Conservation (phyloP, 441 rosid genomes). For the Breynia disticha region DNA sequence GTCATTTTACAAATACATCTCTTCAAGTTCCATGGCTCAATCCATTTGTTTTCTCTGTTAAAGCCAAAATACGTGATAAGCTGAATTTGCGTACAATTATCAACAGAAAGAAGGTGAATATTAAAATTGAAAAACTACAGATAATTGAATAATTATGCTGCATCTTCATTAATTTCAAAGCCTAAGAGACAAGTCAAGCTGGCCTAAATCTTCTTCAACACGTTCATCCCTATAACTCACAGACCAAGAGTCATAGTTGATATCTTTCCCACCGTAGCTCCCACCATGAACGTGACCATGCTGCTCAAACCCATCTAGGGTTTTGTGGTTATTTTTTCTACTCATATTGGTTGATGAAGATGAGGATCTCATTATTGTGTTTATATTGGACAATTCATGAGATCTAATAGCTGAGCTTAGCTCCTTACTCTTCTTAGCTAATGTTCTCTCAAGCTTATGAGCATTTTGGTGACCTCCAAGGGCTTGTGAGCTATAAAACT, state of each 20-base stretch:
- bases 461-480: constrained; percentile 98
- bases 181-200: constrained; percentile 73
- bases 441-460: constrained; percentile 81
- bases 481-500: constrained; percentile 94
- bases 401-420: constrained; percentile 22
- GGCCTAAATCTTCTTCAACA: constrained; percentile 50
- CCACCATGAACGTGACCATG: constrained; percentile 16
- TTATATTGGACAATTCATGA: constrained; percentile 18
- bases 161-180: constrained; percentile 42
- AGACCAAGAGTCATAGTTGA: constrained; percentile 31
- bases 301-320: constrained; percentile 11
- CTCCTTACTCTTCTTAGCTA: constrained; percentile 84
- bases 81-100: no score
- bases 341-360: no score
- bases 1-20: no score
- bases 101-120: no score
- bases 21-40: no score
- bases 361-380: constrained; percentile 13
- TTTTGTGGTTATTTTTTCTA: no score
- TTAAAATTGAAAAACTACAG: no score
- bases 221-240: constrained; percentile 25
- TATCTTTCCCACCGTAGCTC: constrained; percentile 18
- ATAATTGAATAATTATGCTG: neutral
- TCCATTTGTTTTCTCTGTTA: no score
- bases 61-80: no score